Conservation (phyloP, 352 stramenopile genomes). For the Globisporangium lucens region DNA sequence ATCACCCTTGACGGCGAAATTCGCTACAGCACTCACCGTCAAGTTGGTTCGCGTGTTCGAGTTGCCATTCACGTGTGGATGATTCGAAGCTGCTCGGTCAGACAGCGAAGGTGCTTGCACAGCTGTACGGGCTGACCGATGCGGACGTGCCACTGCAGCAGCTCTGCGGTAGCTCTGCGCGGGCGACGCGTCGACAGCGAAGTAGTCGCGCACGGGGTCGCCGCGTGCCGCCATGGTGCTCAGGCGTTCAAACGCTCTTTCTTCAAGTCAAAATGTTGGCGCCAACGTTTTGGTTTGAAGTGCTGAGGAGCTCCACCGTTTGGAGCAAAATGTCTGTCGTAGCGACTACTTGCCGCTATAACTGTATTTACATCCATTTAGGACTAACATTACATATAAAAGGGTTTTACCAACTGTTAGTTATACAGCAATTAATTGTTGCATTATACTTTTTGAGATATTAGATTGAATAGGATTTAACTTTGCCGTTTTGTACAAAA, state of each 20-base stretch:
- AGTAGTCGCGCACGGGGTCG: slow-evolving; percentile 19
- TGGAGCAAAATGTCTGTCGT: neutral
- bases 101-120: neutral
- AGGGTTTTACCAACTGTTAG: neutral
- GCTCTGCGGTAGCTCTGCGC: neutral
- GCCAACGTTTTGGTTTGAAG: slow-evolving; percentile 11
- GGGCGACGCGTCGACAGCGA: slow-evolving; percentile 4
- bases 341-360: neutral
- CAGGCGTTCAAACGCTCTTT: neutral
- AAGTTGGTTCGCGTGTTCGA: neutral
- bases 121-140: neutral
- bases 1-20: too few relatives aligned
- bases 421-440: too few relatives aligned
- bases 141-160: neutral
- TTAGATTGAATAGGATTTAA: neutral
- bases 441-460: too few relatives aligned
- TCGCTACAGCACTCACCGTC: neutral
- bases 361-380: too few relatives aligned
- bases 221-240: neutral
- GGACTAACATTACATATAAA: too few relatives aligned
- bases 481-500: neutral
- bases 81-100: neutral
- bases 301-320: neutral
- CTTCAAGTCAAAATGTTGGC: neutral
- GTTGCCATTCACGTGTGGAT: neutral